Conservation (phyloP, 345 rosid genomes). For the Salix brachista region DNA sequence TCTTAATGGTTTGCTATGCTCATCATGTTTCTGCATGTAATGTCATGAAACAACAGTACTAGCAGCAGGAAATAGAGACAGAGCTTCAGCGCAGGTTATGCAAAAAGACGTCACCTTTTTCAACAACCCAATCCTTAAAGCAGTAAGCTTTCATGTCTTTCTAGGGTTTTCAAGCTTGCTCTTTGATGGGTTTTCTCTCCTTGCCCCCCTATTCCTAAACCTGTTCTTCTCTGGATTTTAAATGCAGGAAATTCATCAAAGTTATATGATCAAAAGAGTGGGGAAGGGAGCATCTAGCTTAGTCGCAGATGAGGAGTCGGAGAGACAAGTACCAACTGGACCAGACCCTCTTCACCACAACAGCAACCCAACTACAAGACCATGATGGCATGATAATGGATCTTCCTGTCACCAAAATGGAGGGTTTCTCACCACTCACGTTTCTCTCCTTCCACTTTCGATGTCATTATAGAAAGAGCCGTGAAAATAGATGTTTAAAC, state of each 20-base stretch:
- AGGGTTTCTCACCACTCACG: neutral
- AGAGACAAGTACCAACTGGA: conserved; percentile 56
- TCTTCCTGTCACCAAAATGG: neutral
- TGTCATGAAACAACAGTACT: conserved; percentile 1
- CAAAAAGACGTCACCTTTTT: neutral
- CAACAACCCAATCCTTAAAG: neutral
- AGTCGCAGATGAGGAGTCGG: conserved; percentile 23
- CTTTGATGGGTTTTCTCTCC: neutral
- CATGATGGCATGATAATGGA: conserved; percentile 2
- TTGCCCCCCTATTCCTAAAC: neutral
- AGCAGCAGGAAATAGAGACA: conserved; percentile 2
- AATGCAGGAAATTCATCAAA: conserved; percentile 20
- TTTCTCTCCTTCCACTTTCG: neutral
- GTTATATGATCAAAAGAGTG: neutral
- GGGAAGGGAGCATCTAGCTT: neutral
- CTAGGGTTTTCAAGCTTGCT: neutral
- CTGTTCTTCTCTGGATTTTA: neutral
- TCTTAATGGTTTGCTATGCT: neutral
- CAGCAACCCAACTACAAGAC: conserved; percentile 28
- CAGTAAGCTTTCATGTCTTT: neutral
- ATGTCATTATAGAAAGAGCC: too few species aligned
- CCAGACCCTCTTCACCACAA: conserved; percentile 70
- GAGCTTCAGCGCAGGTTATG: conserved; percentile 10
- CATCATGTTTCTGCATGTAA: conserved; percentile 22
- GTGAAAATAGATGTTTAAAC: too few species aligned